Evolutionary conservation across 192 early-diverging fungal genomes (phyloP).

Genomic region (Spinellus fusiger): DNA sequence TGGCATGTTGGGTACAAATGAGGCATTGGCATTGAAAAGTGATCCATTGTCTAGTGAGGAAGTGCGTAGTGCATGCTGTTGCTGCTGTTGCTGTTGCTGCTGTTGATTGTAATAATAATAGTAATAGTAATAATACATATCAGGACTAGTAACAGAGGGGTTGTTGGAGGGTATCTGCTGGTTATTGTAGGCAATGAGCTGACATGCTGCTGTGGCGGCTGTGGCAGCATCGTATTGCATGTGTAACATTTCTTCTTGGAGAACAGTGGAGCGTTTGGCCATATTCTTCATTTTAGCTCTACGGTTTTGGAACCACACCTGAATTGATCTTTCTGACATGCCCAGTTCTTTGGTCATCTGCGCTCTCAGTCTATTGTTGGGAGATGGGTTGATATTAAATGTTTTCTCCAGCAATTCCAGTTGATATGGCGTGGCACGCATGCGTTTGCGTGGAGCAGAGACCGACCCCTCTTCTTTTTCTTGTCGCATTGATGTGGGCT

Average conservation of each 20-base stretch:
- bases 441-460: constrained; percentile 47
- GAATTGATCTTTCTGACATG: constrained; percentile 70
- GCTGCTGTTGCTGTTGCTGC: constrained; percentile 16
- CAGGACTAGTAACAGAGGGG: constrained; percentile 10
- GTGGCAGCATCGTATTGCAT: constrained; percentile 16
- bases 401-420: constrained; percentile 62
- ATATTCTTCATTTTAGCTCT: constrained; percentile 72
- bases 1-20: background rate
- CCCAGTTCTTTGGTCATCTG: constrained; percentile 58
- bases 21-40: no score
- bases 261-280: constrained; percentile 22
- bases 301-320: constrained; percentile 85
- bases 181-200: constrained; percentile 9
- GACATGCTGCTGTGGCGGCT: constrained; percentile 23
- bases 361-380: constrained; percentile 59
- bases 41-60: no score
- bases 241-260: constrained; percentile 12
- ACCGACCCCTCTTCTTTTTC: background rate
- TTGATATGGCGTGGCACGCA: constrained; percentile 60
- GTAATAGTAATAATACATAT: constrained; percentile 30
- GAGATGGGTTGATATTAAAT: constrained; percentile 61
- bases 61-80: no score
- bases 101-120: constrained; percentile 30
- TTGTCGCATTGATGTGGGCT: background rate
- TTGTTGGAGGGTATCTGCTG: constrained; percentile 6